Conservation (phyloP, 345 rosid species). For the Pelargonium nanum region DNA sequence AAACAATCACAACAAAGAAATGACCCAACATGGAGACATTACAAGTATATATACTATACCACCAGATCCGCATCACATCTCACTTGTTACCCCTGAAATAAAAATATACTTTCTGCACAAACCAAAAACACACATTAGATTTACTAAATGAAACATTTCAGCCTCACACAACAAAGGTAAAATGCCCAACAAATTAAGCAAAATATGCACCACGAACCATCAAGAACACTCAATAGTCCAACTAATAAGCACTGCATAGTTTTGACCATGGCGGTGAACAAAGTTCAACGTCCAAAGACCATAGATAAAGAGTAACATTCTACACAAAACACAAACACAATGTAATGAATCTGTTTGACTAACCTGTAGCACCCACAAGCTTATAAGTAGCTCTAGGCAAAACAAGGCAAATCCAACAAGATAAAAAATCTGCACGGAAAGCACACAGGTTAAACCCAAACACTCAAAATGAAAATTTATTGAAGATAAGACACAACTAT, state of each 20-base stretch:
- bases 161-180: no score
- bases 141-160: no score
- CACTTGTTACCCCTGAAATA: conserved; percentile 77
- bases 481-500: not conserved
- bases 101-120: conserved; percentile 71
- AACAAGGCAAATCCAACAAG: conserved; percentile 81
- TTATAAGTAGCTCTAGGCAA: conserved; percentile 77
- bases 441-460: conserved; percentile 1
- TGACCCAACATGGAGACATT: no score
- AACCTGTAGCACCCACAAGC: conserved; percentile 99
- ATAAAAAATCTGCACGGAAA: conserved; percentile 66
- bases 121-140: not conserved
- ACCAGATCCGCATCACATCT: conserved; percentile 7
- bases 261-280: no score
- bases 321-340: not conserved
- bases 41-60: no score
- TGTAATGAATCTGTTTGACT: conserved; percentile 4
- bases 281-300: no score
- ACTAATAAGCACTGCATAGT: no score
- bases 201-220: no score
- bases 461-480: not conserved
- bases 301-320: not conserved
- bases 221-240: no score
- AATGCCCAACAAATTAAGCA: no score
- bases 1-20: no score